These are phyloP conservation scores for Aspergillus conjunctus DNA, from an alignment of 495 filamentous ascomycete species.

Conservation along the genomic window DNA sequence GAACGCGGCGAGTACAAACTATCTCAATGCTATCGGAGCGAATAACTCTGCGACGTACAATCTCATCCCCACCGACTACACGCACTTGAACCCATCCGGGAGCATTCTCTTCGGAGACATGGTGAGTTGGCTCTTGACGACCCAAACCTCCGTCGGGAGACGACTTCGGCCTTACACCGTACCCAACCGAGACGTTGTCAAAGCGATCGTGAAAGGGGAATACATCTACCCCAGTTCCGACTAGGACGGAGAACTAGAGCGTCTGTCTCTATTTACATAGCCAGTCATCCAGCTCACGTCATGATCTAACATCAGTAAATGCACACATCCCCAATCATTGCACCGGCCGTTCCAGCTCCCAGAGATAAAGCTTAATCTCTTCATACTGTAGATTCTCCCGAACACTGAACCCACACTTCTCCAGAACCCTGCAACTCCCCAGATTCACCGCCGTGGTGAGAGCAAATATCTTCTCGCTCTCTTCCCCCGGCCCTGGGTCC, in stretches of 20 bases:
- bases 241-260: too few relatives aligned
- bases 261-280: background rate
- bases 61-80: conserved; percentile 39
- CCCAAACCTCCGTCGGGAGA: conserved; percentile 23
- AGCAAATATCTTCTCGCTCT: background rate
- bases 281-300: background rate
- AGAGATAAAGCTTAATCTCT: background rate
- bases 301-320: background rate
- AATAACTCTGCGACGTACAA: conserved; percentile 43
- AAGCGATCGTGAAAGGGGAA: conserved; percentile 32
- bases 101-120: conserved; percentile 50
- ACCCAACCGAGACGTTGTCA: conserved; percentile 31
- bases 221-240: conserved; percentile 16
- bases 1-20: conserved; percentile 43
- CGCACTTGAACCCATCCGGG: conserved; percentile 49
- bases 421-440: background rate
- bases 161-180: conserved; percentile 25
- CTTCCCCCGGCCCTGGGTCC: background rate
- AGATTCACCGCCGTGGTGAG: background rate
- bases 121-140: conserved; percentile 42
- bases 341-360: conserved; percentile 4
- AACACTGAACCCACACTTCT: conserved; percentile 4
- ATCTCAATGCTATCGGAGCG: conserved; percentile 49
- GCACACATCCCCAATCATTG: background rate
- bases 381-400: background rate